Base-by-base conservation (phyloP, 2,329 filamentous ascomycete genomes). In the Cladosporium phlei region DNA sequence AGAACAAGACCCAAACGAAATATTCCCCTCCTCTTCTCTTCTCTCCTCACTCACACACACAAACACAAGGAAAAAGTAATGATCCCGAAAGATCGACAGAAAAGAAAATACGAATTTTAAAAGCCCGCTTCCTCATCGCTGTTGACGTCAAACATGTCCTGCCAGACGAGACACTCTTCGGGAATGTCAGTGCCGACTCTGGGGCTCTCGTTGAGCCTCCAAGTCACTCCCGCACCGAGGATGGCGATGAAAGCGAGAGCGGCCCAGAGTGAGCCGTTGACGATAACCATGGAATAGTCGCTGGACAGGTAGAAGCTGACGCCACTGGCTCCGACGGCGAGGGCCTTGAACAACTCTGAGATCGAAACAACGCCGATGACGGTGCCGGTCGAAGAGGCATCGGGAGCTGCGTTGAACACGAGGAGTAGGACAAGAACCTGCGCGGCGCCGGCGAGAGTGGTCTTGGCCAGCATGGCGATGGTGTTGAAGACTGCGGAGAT, bases 301-400 rank as follows among this genome's bases (percentile, higher is more conserved):
- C 65, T 64, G 54, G 67, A 69, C 32, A 73, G 58, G 49, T 67
- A 72, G 54, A 71, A 74, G 53, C 65, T 69, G 9, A 69, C 64
- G 4, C 70, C 70, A 19, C 64, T 67, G 16, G 71, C 66, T 1
- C 69, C 69, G 1, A 73, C 70, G 5, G 70, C 71, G 20, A 74
- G 65, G 10, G 69, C 70, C 46, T 69, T 70, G 60, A 73, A 72
- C 5, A 73, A 60, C 45, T 63, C 69, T 16, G 70, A 67, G 4
- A 71, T 61, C 47, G 72, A 71, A 58, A 73, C 66, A 55, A 74
- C 64, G n/a, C 71, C 71, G 35, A 73, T 66, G 5, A 73, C 66
- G 14, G 70, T 71, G 29, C 71, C 71, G 5, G 71, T 67, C 1
- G 68, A 71, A 40, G 66, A 69, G 4, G 70, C 69, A 47, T 74